Conservation (phyloP, 805 yeast genomes). For the Teunomyces kruisii region DNA sequence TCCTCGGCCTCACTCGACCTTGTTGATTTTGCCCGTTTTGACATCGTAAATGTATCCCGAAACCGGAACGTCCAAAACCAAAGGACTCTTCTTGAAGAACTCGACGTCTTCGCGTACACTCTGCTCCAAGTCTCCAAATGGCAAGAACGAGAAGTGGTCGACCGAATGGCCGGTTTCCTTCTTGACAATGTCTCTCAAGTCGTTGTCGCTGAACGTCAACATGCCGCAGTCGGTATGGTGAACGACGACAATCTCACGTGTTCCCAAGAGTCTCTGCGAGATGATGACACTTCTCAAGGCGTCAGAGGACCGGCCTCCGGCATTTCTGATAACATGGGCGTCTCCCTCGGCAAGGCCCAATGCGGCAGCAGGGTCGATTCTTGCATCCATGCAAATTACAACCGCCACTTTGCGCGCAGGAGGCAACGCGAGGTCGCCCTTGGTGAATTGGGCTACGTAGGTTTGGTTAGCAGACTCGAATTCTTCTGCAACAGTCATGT, state of each 20-base stretch:
- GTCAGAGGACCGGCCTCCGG: slow-evolving; percentile 44
- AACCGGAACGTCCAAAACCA: slow-evolving; percentile 37
- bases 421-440: slow-evolving; percentile 37
- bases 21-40: slow-evolving; percentile 30
- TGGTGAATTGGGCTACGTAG: slow-evolving; percentile 22
- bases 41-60: slow-evolving; percentile 42
- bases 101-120: slow-evolving; percentile 38
- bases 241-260: slow-evolving; percentile 37
- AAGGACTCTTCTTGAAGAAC: slow-evolving; percentile 25
- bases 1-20: slow-evolving; percentile 16
- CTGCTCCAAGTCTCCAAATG: slow-evolving; percentile 32
- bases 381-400: slow-evolving; percentile 42
- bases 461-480: slow-evolving; percentile 16
- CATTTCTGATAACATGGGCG: slow-evolving; percentile 44
- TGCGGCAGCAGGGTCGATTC: slow-evolving; percentile 37
- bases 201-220: slow-evolving; percentile 38
- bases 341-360: slow-evolving; percentile 41
- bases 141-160: slow-evolving; percentile 33
- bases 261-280: slow-evolving; percentile 40
- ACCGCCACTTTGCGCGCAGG: slow-evolving; percentile 36
- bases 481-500: slow-evolving; percentile 11
- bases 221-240: slow-evolving; percentile 48
- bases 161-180: slow-evolving; percentile 28
- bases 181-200: slow-evolving; percentile 24
- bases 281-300: slow-evolving; percentile 39